phyloP scores from a whole-genome alignment of 192 early-diverging fungal species.

The Linnemannia hyalina region DNA sequence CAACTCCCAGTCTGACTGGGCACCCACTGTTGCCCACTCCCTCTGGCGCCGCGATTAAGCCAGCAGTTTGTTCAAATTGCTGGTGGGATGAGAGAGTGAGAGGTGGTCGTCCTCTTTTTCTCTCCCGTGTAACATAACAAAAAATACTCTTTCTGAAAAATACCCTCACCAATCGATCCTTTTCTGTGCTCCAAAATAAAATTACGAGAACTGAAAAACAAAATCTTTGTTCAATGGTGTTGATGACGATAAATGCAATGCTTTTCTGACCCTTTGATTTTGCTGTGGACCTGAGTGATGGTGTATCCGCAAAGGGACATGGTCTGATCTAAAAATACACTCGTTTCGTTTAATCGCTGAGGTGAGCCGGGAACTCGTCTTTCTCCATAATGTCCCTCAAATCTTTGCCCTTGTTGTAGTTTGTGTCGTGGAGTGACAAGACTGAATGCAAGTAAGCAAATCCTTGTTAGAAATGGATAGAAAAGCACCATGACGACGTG shows the following conservation, averaged over 20 bases:
- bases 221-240: neutral
- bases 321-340: neutral
- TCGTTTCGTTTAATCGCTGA: neutral
- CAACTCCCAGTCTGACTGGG: slow-evolving; percentile 61
- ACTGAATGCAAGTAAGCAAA: neutral
- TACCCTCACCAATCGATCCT: neutral
- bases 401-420: neutral
- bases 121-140: slow-evolving; percentile 7
- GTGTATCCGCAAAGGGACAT: neutral
- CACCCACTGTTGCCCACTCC: slow-evolving; percentile 61
- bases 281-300: neutral
- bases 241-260: neutral
- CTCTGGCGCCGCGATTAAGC: slow-evolving; percentile 59
- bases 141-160: neutral
- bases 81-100: neutral
- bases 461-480: neutral
- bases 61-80: neutral
- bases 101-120: neutral
- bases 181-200: neutral
- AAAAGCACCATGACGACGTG: neutral
- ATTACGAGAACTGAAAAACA: neutral
- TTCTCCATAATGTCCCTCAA: neutral
- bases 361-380: neutral
- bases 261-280: neutral
- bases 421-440: neutral